These are phyloP conservation scores for Morella rubra DNA, from an alignment of 306 rosid species.

Conservation along the genomic window DNA sequence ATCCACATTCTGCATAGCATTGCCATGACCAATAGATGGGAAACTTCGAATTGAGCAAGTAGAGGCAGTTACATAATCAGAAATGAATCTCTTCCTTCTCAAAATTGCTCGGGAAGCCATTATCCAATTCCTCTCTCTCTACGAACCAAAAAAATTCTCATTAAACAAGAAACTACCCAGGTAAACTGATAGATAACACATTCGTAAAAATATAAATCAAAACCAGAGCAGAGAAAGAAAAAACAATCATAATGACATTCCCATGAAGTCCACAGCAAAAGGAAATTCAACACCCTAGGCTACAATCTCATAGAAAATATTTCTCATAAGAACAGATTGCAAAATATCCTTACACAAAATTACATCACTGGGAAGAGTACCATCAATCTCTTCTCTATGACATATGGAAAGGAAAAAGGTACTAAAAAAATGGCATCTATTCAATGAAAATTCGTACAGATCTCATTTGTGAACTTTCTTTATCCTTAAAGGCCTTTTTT, in stretches of 20 bases:
- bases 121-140: slow-evolving; percentile 12
- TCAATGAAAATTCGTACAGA: not conserved
- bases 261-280: not conserved
- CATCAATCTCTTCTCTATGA: not conserved
- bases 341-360: not conserved
- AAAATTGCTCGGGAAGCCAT: slow-evolving; percentile 71
- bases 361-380: not conserved
- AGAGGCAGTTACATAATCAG: slow-evolving; percentile 32
- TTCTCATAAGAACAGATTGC: not conserved
- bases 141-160: slow-evolving; percentile 15
- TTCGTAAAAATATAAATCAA: slow-evolving; percentile 2
- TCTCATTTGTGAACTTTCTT: not conserved
- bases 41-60: slow-evolving; percentile 33
- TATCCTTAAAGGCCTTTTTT: not conserved
- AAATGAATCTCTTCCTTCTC: slow-evolving; percentile 47
- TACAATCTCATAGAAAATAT: not conserved
- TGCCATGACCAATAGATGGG: slow-evolving; percentile 32
- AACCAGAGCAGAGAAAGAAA: not conserved
- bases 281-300: not conserved
- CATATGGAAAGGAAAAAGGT: not conserved
- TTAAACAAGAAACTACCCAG: slow-evolving; percentile 11
- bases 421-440: not conserved
- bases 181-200: slow-evolving; percentile 7
- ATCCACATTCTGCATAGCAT: slow-evolving; percentile 22
- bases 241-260: not conserved